phyloP scores from a whole-genome alignment of 306 rosid species.

The Vigna unguiculata region DNA sequence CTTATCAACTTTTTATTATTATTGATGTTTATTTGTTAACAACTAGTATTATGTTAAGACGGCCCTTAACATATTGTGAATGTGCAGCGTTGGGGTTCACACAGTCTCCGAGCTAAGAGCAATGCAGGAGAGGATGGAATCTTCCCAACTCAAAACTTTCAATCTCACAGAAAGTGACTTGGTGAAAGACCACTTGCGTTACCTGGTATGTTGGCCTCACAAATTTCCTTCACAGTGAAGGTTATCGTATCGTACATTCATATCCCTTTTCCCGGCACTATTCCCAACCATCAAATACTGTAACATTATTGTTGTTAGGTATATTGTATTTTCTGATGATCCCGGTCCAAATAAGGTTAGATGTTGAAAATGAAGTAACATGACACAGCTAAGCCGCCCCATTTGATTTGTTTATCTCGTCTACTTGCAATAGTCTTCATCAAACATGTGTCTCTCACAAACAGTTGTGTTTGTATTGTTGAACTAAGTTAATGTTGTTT shows the following conservation, averaged over 20 bases:
- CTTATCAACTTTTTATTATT: neutral
- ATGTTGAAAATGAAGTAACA: too few species aligned
- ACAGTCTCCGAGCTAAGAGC: conserved; percentile 69
- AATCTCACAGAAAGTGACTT: conserved; percentile 82
- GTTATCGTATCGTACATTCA: neutral
- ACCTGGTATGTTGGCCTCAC: conserved; percentile 64
- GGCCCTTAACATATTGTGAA: neutral
- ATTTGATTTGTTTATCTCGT: conserved; percentile 24
- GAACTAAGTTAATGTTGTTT: conserved; percentile 40
- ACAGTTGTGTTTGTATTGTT: conserved; percentile 10
- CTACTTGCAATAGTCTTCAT: too few species aligned
- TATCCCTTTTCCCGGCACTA: conserved; percentile 19
- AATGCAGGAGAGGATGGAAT: conserved; percentile 66
- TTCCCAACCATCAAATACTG: conserved; percentile 6
- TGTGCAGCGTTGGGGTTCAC: conserved; percentile 87
- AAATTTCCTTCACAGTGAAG: neutral
- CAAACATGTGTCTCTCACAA: neutral
- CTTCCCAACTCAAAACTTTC: conserved; percentile 67
- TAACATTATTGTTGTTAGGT: neutral
- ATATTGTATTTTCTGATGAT: conserved; percentile 6
- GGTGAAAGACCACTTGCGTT: conserved; percentile 92
- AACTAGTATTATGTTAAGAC: neutral
- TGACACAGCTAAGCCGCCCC: neutral
- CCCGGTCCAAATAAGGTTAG: conserved; percentile 10
- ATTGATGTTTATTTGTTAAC: neutral